Percentiles rank a stretch among this genome's conserved stretches.
These are phyloP conservation scores for Neurospora sp. DNA, from an alignment of 495 filamentous ascomycete genomes.

Conservation along the genomic window DNA sequence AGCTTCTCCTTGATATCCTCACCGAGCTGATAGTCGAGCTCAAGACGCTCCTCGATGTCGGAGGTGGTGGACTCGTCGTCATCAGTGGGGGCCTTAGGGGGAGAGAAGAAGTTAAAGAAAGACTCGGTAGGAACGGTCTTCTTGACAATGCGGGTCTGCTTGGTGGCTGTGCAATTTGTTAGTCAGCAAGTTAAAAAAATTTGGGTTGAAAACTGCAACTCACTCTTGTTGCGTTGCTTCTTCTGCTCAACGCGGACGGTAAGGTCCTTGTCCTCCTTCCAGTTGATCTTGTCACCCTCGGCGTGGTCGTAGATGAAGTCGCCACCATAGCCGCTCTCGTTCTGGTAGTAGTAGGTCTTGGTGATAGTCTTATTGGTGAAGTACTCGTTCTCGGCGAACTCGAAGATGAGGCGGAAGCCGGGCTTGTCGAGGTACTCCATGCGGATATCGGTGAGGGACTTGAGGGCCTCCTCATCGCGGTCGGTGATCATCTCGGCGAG, in stretches of 20 bases:
- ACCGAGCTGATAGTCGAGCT: constrained; percentile 97
- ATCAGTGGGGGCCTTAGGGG: constrained; percentile 73
- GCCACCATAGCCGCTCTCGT: constrained; percentile 94
- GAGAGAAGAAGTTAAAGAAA: constrained; percentile 99
- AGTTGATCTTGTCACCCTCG: constrained; percentile 95
- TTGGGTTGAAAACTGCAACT: constrained; percentile 19
- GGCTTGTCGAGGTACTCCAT: constrained; percentile 99
- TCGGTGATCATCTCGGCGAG: constrained; percentile 98
- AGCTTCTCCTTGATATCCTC: constrained; percentile 99
- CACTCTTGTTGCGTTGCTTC: constrained; percentile 99
- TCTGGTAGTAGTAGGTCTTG: constrained; percentile 99
- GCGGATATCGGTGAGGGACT: constrained; percentile 84
- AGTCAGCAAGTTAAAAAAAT: constrained; percentile 8
- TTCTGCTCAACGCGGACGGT: constrained; percentile 94
- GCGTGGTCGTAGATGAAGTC: constrained; percentile 99
- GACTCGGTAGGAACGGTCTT: constrained; percentile 97
- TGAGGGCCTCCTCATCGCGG: constrained; percentile 85
- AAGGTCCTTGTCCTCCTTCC: constrained; percentile 87
- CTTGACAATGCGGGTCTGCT: constrained; percentile 97
- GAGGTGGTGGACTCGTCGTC: constrained; percentile 69
- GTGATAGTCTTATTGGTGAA: constrained; percentile 95
- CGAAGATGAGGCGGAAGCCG: constrained; percentile 95
- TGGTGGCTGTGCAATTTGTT: constrained; percentile 61
- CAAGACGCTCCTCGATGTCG: constrained; percentile 94
- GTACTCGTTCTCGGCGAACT: constrained; percentile 88